Conservation (phyloP, 257 asterid genomes). For the Solanum bukasovii region DNA sequence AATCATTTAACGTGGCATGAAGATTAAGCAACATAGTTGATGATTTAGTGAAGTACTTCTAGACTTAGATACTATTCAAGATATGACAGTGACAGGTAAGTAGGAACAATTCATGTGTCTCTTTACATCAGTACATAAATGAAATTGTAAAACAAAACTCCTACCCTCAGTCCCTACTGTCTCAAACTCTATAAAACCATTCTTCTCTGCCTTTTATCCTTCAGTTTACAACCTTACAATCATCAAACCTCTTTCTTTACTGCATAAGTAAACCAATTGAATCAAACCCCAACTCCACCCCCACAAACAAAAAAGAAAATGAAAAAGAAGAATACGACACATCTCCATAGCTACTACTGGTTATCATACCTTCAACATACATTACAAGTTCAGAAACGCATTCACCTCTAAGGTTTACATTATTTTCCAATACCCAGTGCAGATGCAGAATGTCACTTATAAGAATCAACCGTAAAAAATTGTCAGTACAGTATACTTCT, state of each 20-base stretch:
- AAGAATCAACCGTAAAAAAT: neutral
- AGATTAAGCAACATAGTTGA: neutral
- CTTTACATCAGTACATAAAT: neutral
- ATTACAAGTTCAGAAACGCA: neutral
- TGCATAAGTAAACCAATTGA: neutral
- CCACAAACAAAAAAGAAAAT: neutral
- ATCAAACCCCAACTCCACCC: neutral
- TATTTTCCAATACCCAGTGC: neutral
- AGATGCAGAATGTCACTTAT: neutral
- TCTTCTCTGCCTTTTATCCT: neutral
- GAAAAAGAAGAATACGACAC: neutral
- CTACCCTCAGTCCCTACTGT: neutral
- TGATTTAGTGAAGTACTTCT: neutral
- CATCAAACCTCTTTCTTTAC: neutral
- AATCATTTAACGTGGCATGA: neutral
- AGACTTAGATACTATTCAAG: neutral
- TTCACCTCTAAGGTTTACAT: neutral
- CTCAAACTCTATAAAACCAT: neutral
- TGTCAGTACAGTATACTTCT: neutral
- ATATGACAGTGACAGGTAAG: neutral
- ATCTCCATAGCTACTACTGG: neutral
- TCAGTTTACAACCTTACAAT: neutral
- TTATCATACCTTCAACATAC: neutral
- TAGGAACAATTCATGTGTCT: neutral
- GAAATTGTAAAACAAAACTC: neutral